phyloP scores from a whole-genome alignment of 371 early-diverging fungal genomes.

The Globomyces sp. region DNA sequence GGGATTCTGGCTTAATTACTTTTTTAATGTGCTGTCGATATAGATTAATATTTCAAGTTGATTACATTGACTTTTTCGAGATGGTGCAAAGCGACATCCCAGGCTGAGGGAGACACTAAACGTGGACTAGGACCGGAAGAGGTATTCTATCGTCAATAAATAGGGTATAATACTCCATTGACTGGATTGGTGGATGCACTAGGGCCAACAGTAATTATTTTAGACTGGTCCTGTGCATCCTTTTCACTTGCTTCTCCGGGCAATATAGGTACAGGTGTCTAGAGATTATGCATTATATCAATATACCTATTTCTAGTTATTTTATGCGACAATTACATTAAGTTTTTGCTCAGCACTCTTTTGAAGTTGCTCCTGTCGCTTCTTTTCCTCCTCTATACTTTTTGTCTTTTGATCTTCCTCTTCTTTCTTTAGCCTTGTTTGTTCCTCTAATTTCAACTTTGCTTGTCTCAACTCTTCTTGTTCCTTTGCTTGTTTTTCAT shows the following conservation, averaged over 20 bases:
- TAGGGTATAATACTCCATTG: background rate
- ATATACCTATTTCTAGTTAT: too few species aligned
- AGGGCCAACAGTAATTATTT: too few species aligned
- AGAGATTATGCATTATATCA: too few species aligned
- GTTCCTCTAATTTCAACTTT: conserved; percentile 10
- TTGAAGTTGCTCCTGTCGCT: conserved; percentile 23
- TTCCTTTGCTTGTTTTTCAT: background rate
- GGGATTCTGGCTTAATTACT: conserved; percentile 26
- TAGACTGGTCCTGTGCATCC: too few species aligned
- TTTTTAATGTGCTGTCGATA: conserved; percentile 30
- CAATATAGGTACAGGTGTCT: too few species aligned
- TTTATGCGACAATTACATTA: conserved; percentile 4
- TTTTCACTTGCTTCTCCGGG: too few species aligned
- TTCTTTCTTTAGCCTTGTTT: conserved; percentile 25
- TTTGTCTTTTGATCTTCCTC: conserved; percentile 25
- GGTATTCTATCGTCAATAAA: background rate
- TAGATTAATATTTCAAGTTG: background rate
- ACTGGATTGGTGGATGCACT: too few species aligned
- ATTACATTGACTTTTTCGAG: background rate
- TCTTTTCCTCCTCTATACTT: conserved; percentile 26
- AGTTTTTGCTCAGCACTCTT: conserved; percentile 3
- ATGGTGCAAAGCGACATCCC: conserved; percentile 15
- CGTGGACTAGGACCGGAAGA: background rate
- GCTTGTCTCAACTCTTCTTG: background rate
- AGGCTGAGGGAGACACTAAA: conserved; percentile 10